These are phyloP conservation scores for Russula ochroleuca DNA, from an alignment of 768 basidiomycete species.

Conservation along the genomic window DNA sequence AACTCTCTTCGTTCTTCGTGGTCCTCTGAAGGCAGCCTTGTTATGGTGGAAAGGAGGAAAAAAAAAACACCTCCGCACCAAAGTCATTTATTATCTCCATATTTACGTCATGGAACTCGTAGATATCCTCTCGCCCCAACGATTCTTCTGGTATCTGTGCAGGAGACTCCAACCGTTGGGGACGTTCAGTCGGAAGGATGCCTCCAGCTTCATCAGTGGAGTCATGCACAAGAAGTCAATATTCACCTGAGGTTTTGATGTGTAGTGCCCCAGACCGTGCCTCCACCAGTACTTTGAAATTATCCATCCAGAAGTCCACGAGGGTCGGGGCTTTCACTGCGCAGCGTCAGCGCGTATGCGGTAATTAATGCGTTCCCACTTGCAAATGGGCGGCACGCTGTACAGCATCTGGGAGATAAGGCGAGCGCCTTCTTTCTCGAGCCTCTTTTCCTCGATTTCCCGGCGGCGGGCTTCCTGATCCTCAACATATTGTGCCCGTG, in stretches of 20 bases:
- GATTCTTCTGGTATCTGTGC: neutral
- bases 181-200: constrained; percentile 47
- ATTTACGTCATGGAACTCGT: neutral
- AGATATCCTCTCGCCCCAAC: constrained; percentile 1
- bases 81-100: neutral
- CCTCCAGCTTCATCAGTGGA: constrained; percentile 33
- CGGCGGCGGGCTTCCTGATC: constrained; percentile 53
- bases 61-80: neutral
- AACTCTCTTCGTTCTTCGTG: constrained; percentile 4
- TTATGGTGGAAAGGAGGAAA: neutral
- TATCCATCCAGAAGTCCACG: constrained; percentile 69
- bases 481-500: constrained; percentile 63
- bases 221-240: neutral
- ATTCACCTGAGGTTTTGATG: constrained; percentile 39
- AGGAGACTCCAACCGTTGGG: constrained; percentile 35
- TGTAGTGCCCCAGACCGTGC: constrained; percentile 47
- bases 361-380: constrained; percentile 28
- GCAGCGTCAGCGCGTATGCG: constrained; percentile 6
- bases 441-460: constrained; percentile 48
- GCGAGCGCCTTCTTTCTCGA: constrained; percentile 51
- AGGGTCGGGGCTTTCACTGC: constrained; percentile 65
- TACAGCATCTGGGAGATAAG: constrained; percentile 62
- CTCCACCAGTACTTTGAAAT: constrained; percentile 66
- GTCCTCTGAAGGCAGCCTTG: neutral
- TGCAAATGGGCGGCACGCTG: constrained; percentile 61